These are phyloP conservation scores for Fragilaria radians DNA, from an alignment of 108 stramenopile species.

Conservation along the genomic window DNA sequence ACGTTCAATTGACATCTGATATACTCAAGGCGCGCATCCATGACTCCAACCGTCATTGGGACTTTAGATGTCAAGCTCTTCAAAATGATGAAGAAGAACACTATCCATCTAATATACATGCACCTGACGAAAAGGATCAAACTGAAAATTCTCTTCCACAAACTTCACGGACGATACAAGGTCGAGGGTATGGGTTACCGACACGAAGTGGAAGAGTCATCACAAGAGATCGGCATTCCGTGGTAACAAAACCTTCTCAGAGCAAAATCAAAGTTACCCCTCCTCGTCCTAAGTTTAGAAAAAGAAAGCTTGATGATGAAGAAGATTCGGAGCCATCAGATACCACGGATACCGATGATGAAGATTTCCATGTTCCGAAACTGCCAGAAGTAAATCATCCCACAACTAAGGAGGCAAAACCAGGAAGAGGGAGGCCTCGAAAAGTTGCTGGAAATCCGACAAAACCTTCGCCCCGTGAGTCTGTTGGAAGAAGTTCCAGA, in stretches of 20 bases:
- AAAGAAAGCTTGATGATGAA: neutral
- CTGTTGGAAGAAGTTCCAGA: no score
- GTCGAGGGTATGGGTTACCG: neutral
- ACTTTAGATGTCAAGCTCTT: constrained; percentile 24
- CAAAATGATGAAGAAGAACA: constrained; percentile 13
- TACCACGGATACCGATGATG: constrained; percentile 1
- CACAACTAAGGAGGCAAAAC: no score
- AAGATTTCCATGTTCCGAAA: neutral
- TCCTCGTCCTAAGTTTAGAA: neutral
- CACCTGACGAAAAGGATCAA: neutral
- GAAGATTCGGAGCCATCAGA: neutral
- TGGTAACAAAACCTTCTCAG: neutral
- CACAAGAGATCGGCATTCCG: neutral
- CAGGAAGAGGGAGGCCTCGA: no score
- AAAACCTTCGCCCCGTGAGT: no score
- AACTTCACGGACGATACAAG: neutral
- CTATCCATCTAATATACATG: constrained; percentile 4
- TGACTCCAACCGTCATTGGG: constrained; percentile 15
- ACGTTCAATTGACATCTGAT: constrained; percentile 59
- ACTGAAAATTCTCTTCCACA: neutral
- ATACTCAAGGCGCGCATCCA: constrained; percentile 32
- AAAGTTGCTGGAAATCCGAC: no score
- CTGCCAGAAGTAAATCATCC: no score
- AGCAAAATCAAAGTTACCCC: neutral
- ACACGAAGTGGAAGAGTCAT: neutral